Evolutionary conservation across 345 rosid genomes (phyloP), one percentile per base, ranked within the genome.

Genomic region (Odontarrhena argentea): DNA sequence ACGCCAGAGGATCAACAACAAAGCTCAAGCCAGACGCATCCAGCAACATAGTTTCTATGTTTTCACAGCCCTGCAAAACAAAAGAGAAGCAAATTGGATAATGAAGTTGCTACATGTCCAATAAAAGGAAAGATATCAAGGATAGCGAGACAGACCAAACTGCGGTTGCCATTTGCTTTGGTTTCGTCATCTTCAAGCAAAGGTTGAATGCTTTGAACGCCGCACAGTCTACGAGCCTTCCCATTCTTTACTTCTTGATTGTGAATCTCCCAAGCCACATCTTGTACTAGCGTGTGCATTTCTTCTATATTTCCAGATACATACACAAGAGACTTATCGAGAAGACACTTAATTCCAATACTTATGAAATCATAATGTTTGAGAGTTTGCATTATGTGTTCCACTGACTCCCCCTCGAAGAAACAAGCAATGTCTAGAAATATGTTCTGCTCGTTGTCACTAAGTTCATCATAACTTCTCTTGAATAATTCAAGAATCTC

Each of bases 371-470:
- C 56, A 60, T 63, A 54, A 2, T 64, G 45, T 12, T 71, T 60
- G 4, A 76, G 64, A 11, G 60, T 41, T 53, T 35, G 37, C 41
- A 32, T 61, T 6, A 48, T 68, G 12, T 2, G 10, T 8, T 64
- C 50, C 14, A 15, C 38, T 5, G 35, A 14, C 9, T 52, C 52
- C 14, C 79, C 76, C 13, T 9, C 52, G 3, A 70, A 70, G 30
- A 76, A 70, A 58, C 68, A 76, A 4, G 68, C 76, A 66, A 76
- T 30, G 55, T 76, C 76, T 0, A 76, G 68, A 9, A 76, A 76
- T 46, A 71, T 66, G 32, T 66, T 35, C 65, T 71, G 71, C 73
- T 58, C 72, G 22, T 68, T 30, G 1, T 40, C 69, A 32, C 59
- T 38, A 5, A 76, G 69, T 35, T 35, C 79, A 60, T 66, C 69